Percentiles rank a stretch among this genome's conserved stretches.
phyloP scores from a whole-genome alignment of 2,329 filamentous ascomycete genomes.

The Fusarium sp. region DNA sequence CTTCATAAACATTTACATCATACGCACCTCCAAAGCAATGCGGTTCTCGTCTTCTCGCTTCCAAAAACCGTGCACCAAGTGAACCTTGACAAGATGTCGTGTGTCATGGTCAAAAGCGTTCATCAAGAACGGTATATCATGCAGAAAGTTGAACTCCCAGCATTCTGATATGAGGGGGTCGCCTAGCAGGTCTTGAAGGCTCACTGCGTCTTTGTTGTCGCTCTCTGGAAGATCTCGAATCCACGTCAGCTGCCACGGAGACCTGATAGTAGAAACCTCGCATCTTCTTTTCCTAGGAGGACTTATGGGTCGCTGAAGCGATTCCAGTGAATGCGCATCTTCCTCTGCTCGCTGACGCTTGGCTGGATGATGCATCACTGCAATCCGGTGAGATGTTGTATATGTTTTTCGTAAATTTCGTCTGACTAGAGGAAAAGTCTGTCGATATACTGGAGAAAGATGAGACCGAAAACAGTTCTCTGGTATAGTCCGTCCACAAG shows the following conservation, averaged over 20 bases:
- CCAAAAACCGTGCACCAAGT: conserved; percentile 70
- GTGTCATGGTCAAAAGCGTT: conserved; percentile 62
- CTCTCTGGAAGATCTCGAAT: conserved; percentile 69
- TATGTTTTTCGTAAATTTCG: background rate
- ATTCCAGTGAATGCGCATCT: conserved; percentile 31
- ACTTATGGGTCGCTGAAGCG: conserved; percentile 55
- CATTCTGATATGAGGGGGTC: conserved; percentile 77
- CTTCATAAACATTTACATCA: background rate
- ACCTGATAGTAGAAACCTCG: conserved; percentile 52
- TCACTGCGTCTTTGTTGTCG: conserved; percentile 72
- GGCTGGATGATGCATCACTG: conserved; percentile 44
- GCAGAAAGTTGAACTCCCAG: conserved; percentile 76
- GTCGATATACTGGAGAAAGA: background rate
- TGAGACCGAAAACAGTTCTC: background rate
- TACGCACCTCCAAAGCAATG: conserved; percentile 63
- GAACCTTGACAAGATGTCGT: conserved; percentile 58
- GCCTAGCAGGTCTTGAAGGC: conserved; percentile 73
- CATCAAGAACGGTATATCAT: conserved; percentile 67
- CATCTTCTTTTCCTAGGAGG: conserved; percentile 53
- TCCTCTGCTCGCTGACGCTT: conserved; percentile 47
- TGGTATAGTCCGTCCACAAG: background rate
- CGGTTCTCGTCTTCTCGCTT: conserved; percentile 71
- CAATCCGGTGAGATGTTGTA: background rate
- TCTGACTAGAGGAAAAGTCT: background rate
- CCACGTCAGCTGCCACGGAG: conserved; percentile 76